Evolutionary conservation across 129 eudicot species (phyloP).

Genomic region (Heracleum sosnowskyi): DNA sequence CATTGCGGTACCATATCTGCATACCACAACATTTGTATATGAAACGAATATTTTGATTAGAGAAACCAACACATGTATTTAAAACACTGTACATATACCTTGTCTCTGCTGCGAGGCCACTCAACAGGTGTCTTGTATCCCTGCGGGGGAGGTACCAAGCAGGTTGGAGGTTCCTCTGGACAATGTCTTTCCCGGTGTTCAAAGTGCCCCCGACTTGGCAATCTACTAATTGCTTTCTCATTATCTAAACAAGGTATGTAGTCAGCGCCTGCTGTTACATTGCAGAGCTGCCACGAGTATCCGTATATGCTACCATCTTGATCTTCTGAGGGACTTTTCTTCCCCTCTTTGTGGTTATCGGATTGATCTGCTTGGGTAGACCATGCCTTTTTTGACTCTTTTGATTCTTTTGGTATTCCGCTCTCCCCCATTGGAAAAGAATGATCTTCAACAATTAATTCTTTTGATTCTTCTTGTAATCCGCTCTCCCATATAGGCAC

Average conservation of each 20-base stretch:
- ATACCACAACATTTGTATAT: background rate
- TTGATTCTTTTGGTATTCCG: conserved; percentile 26
- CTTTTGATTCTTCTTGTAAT: no score
- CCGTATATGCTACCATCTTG: conserved; percentile 22
- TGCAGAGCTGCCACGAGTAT: conserved; percentile 59
- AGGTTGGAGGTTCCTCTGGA: conserved; percentile 14
- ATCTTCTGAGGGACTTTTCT: background rate
- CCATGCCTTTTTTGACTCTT: conserved; percentile 55
- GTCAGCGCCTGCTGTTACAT: conserved; percentile 55
- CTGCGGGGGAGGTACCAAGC: conserved; percentile 53
- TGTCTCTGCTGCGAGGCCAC: conserved; percentile 76
- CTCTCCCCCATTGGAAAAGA: no score
- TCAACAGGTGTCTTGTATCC: conserved; percentile 49
- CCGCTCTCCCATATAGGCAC: no score
- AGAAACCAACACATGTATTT: background rate
- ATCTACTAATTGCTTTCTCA: conserved; percentile 35
- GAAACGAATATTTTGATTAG: background rate
- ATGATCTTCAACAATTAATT: no score
- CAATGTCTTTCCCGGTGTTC: conserved; percentile 81
- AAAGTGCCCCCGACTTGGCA: conserved; percentile 34
- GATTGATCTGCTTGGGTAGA: conserved; percentile 58
- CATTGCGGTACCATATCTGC: conserved; percentile 78
- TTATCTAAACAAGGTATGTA: conserved; percentile 82
- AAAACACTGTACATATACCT: conserved; percentile 25
- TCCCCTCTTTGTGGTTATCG: conserved; percentile 46